Conservation (phyloP, 2,329 filamentous ascomycete genomes). For the Nemania serpens region DNA sequence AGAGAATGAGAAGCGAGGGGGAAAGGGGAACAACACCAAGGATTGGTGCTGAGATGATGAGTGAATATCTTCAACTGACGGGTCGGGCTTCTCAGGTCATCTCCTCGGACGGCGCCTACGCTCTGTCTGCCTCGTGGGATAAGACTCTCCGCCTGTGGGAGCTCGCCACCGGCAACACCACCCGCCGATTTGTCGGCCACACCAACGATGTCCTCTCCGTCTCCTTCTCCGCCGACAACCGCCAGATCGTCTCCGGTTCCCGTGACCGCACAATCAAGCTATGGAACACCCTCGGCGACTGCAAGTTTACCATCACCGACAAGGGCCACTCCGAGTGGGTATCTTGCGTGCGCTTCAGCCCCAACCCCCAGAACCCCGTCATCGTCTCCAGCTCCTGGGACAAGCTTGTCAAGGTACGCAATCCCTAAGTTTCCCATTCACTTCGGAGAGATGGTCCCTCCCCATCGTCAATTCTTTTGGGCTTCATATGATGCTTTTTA, state of each 20-base stretch:
- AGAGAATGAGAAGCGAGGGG: not conserved
- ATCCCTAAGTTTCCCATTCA: constrained; percentile 15
- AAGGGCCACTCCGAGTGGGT: constrained; percentile 99
- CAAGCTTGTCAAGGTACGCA: constrained; percentile 98
- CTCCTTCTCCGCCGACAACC: constrained; percentile 99
- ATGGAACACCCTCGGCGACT: constrained; percentile 99
- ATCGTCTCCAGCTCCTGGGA: constrained; percentile 99
- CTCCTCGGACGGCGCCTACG: constrained; percentile 98
- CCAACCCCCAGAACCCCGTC: constrained; percentile 99
- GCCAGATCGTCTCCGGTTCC: constrained; percentile 98
- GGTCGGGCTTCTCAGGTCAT: constrained; percentile 71
- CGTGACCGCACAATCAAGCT: constrained; percentile 99
- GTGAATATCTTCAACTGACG: constrained; percentile 34
- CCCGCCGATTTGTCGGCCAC: constrained; percentile 98
- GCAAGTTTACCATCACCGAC: constrained; percentile 99
- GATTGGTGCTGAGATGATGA: not conserved
- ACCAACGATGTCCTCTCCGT: constrained; percentile 99
- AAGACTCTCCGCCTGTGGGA: constrained; percentile 99
- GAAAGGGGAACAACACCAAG: not conserved
- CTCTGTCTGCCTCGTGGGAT: constrained; percentile 98
- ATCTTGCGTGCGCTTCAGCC: constrained; percentile 98
- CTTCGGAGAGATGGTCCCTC: constrained; percentile 15
- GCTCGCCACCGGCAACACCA: constrained; percentile 95
- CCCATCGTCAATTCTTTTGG: not conserved
- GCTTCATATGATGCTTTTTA: constrained; percentile 80